phyloP scores from a whole-genome alignment of 371 early-diverging fungal species.

The Lichtheimia hyalospora region DNA sequence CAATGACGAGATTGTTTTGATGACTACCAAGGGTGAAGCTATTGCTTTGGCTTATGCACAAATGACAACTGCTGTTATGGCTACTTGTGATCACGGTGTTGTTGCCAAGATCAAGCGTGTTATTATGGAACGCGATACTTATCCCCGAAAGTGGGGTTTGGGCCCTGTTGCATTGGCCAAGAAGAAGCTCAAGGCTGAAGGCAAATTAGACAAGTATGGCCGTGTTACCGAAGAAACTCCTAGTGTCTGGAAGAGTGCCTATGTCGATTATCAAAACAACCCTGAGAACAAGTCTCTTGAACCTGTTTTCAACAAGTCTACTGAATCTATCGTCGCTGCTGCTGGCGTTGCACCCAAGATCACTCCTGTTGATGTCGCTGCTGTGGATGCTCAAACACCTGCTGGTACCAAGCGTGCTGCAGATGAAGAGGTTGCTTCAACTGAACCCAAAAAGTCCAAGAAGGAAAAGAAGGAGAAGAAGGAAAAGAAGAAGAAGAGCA shows the following conservation, averaged over 20 bases:
- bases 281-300: conserved; percentile 40
- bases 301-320: conserved; percentile 33
- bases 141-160: conserved; percentile 97
- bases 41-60: conserved; percentile 96
- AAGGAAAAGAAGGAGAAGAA: conserved; percentile 34
- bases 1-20: conserved; percentile 95
- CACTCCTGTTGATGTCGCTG: conserved; percentile 31
- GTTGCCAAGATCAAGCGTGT: conserved; percentile 99
- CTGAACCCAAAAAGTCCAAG: conserved; percentile 23
- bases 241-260: conserved; percentile 67
- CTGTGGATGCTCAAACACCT: conserved; percentile 23
- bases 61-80: conserved; percentile 98
- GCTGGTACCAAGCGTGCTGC: conserved; percentile 24
- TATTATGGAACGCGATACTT: conserved; percentile 99
- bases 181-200: conserved; percentile 96
- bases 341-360: conserved; percentile 41
- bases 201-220: conserved; percentile 96
- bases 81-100: conserved; percentile 83
- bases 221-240: conserved; percentile 87
- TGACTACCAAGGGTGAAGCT: conserved; percentile 99
- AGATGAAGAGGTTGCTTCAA: conserved; percentile 11
- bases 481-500: conserved; percentile 45
- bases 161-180: conserved; percentile 94
- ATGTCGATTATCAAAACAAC: conserved; percentile 70
- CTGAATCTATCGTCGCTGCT: conserved; percentile 35